phyloP scores from a whole-genome alignment of 345 rosid species.

The Syzygium oleosum region DNA sequence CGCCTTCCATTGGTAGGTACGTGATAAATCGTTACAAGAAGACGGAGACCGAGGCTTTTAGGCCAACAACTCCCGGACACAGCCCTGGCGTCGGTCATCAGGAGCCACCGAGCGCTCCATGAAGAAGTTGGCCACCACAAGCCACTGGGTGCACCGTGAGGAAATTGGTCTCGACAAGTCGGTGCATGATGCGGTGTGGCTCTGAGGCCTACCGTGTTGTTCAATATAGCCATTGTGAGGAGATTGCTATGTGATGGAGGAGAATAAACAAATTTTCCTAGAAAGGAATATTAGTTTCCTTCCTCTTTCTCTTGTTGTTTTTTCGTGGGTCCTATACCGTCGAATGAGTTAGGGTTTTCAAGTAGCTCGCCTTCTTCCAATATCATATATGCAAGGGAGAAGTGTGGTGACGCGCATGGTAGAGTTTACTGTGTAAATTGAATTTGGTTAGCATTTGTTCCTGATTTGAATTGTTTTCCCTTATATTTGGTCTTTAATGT shows the following conservation, averaged over 20 bases:
- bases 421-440: background rate
- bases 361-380: background rate
- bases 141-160: background rate
- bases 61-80: constrained; percentile 9
- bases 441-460: background rate
- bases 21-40: constrained; percentile 4
- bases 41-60: constrained; percentile 2
- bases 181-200: background rate
- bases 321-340: background rate
- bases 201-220: background rate
- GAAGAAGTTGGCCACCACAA: background rate
- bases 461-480: background rate
- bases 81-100: constrained; percentile 6
- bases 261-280: background rate
- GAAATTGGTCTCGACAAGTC: background rate
- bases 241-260: background rate
- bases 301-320: background rate
- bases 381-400: background rate
- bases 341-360: background rate
- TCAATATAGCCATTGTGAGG: background rate
- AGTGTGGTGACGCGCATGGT: background rate
- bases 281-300: background rate
- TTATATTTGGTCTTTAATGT: background rate
- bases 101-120: constrained; percentile 1
- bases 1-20: background rate